Percentiles rank a stretch among this genome's conserved stretches.
Evolutionary conservation across 2,329 filamentous ascomycete species (phyloP).

Genomic region (Xylaria sp.): DNA sequence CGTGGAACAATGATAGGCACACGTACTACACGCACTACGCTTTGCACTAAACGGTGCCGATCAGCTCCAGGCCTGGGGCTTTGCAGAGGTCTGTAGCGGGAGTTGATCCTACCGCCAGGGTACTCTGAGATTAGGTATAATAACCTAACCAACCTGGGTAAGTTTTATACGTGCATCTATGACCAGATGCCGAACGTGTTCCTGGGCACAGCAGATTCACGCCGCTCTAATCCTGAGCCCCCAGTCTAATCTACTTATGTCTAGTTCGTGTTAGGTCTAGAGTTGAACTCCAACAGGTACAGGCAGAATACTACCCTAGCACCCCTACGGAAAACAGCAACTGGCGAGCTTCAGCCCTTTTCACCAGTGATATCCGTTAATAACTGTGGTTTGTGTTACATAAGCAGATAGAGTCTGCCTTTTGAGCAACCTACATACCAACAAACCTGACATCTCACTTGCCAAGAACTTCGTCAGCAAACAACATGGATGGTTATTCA

Average conservation of each 20-base stretch:
- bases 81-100: conserved; percentile 18
- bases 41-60: conserved; percentile 18
- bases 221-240: conserved; percentile 12
- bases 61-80: conserved; percentile 23
- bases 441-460: not conserved
- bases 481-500: not conserved
- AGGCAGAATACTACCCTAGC: not conserved
- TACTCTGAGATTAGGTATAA: conserved; percentile 1
- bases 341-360: not conserved
- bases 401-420: not conserved
- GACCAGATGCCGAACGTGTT: conserved; percentile 17
- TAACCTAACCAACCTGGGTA: not conserved
- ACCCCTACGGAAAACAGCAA: not conserved
- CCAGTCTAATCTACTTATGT: not conserved
- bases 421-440: not conserved
- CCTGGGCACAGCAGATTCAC: conserved; percentile 14
- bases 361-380: not conserved
- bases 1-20: conserved; percentile 23
- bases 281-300: not conserved
- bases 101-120: conserved; percentile 17
- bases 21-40: not conserved
- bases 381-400: not conserved
- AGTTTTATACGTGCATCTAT: conserved; percentile 7
- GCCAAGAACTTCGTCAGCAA: not conserved
- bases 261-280: conserved; percentile 3